phyloP scores from a whole-genome alignment of 2,329 filamentous ascomycete genomes.

The Amesomyces nigricolor region DNA sequence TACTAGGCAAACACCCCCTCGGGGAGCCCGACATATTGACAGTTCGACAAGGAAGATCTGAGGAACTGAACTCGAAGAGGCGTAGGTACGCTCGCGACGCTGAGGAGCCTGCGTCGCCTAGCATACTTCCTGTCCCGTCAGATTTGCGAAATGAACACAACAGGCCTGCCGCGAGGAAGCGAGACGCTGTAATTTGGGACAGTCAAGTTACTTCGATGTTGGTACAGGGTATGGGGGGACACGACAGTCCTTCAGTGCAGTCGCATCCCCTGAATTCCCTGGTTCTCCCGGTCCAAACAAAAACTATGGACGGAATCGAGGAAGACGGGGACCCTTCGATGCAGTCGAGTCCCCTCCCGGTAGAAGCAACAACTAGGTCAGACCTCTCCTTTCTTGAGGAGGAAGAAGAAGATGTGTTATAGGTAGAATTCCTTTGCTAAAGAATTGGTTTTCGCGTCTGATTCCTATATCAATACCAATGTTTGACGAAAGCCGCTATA shows the following conservation, averaged over 20 bases:
- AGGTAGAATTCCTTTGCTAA: conserved; percentile 6
- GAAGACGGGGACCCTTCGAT: conserved; percentile 4
- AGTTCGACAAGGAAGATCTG: conserved; percentile 8
- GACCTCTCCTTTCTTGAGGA: conserved; percentile 5
- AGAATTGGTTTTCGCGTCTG: conserved; percentile 3
- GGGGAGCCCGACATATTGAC: conserved; percentile 1
- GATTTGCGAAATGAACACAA: conserved; percentile 9
- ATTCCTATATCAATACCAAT: conserved; percentile 6
- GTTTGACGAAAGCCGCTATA: background rate
- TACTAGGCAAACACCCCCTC: conserved; percentile 3
- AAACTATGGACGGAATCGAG: background rate
- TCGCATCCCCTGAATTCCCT: conserved; percentile 1
- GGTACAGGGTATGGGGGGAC: background rate
- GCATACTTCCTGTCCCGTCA: conserved; percentile 1
- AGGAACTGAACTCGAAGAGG: conserved; percentile 7
- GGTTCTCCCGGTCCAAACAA: conserved; percentile 3
- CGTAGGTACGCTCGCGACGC: background rate
- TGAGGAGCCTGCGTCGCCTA: conserved; percentile 1
- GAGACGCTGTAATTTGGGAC: conserved; percentile 8
- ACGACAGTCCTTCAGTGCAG: background rate
- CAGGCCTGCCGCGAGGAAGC: conserved; percentile 11
- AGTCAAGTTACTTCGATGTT: conserved; percentile 1
- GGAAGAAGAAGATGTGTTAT: background rate
- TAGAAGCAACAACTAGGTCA: conserved; percentile 3
- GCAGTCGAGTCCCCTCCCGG: conserved; percentile 7